These are phyloP conservation scores for Diaporthe sp. DNA, from an alignment of 2,329 filamentous ascomycete species.

Conservation along the genomic window DNA sequence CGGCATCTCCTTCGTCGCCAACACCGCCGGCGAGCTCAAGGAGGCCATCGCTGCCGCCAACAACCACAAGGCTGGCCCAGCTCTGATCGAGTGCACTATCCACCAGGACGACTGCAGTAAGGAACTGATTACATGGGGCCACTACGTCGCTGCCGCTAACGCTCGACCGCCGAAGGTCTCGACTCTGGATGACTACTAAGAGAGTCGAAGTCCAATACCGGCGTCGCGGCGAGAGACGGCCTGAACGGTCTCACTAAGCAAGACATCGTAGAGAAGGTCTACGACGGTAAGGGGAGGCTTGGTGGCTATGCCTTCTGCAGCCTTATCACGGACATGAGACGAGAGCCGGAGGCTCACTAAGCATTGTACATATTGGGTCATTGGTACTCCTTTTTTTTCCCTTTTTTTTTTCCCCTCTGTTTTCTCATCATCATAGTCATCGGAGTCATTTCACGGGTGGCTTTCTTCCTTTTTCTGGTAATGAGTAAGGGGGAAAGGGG, in stretches of 20 bases:
- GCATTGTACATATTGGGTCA: conserved; percentile 24
- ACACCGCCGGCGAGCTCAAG: conserved; percentile 40
- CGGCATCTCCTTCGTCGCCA: conserved; percentile 38
- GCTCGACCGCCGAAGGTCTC: conserved; percentile 39
- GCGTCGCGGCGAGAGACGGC: conserved; percentile 3
- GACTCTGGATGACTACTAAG: conserved; percentile 31
- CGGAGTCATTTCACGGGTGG: conserved; percentile 25
- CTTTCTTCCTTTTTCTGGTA: conserved; percentile 25
- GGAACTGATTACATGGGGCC: conserved; percentile 43
- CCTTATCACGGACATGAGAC: conserved; percentile 27
- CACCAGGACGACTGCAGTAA: conserved; percentile 43
- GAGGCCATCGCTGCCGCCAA: conserved; percentile 37
- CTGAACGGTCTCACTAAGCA: neutral
- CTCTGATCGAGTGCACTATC: conserved; percentile 42
- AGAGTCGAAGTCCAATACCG: conserved; percentile 13
- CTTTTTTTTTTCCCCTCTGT: too few relatives aligned
- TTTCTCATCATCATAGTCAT: neutral
- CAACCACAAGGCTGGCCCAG: conserved; percentile 39
- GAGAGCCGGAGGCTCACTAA: neutral
- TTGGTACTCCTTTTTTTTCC: neutral
- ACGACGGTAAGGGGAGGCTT: conserved; percentile 33
- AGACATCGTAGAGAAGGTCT: conserved; percentile 29
- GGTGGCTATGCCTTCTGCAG: conserved; percentile 34
- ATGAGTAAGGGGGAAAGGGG: conserved; percentile 3
- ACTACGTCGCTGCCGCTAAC: conserved; percentile 43